Evolutionary conservation across 495 filamentous ascomycete genomes (phyloP).

Genomic region (Lasiosphaeriaceae sp.): DNA sequence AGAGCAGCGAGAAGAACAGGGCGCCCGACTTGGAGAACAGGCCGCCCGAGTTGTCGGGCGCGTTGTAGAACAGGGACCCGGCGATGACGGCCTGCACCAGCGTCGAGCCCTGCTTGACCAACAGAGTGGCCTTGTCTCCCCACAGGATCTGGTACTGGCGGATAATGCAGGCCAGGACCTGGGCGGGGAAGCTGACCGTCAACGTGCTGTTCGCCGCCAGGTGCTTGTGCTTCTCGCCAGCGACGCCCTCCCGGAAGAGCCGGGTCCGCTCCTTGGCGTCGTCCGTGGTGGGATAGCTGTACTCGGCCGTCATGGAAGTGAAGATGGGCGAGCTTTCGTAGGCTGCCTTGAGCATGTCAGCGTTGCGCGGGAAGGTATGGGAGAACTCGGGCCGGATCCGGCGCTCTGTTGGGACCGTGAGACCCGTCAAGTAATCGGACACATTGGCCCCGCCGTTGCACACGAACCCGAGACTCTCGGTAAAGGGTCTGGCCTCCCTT

Average conservation of each 20-base stretch:
- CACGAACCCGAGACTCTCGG: constrained; percentile 47
- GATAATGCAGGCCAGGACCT: constrained; percentile 51
- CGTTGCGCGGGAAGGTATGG: constrained; percentile 43
- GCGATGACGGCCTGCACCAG: constrained; percentile 71
- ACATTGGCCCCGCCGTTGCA: constrained; percentile 49
- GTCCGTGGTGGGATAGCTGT: constrained; percentile 45
- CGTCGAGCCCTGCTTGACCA: constrained; percentile 50
- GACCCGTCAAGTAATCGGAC: constrained; percentile 59
- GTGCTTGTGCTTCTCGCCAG: constrained; percentile 41
- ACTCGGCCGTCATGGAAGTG: constrained; percentile 40
- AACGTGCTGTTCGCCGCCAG: constrained; percentile 43
- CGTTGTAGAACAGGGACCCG: constrained; percentile 70
- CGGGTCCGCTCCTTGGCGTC: constrained; percentile 42
- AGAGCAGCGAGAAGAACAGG: constrained; percentile 70
- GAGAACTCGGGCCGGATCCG: constrained; percentile 26
- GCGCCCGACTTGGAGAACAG: constrained; percentile 53
- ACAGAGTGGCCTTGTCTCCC: constrained; percentile 56
- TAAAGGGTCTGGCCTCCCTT: constrained; percentile 51
- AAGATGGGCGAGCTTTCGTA: constrained; percentile 41
- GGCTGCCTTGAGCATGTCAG: constrained; percentile 33
- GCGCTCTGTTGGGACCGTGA: constrained; percentile 25
- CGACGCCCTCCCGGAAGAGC: constrained; percentile 45
- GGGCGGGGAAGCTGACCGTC: constrained; percentile 51
- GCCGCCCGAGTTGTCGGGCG: constrained; percentile 53
- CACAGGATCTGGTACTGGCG: constrained; percentile 57